Base-by-base conservation (phyloP, 495 filamentous ascomycete genomes). In the Neurospora terricola region DNA sequence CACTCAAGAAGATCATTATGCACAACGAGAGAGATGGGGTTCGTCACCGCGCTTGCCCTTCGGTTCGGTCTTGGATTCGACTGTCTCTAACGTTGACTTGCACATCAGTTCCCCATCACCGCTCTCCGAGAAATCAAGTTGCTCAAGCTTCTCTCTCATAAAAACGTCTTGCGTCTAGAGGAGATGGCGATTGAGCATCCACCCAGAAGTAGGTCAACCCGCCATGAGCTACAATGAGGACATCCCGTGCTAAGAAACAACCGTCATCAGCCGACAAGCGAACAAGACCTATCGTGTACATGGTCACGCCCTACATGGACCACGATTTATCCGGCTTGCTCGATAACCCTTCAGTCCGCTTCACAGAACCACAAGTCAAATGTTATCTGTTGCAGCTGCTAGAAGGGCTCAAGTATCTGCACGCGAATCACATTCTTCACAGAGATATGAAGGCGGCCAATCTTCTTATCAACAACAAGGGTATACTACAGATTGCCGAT, bases 391-490 rank as follows among this genome's bases (percentile, higher is more conserved):
- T 95, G 69, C 96, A 99, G 80, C 87, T 99, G 38, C 87, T 99
- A 18, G 91, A 97, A 77, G 96, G 96, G 9, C 85, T 96, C 14
- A 87, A 88, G 73, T 98, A 98, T 83, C 83, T 99, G 72, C 96
- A 99, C 82, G 92, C 90, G 79, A 95, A 89, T 76, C 89, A 91
- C 70, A 97, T 98, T 72, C 82, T 99, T 18, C 96, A 99, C 81
- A 90, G 96, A 80, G 96, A 99, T 77, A 98, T 99, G 96, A 99
- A 99, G 85, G 96, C 96, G 21, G 96, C 96, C 74, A 99, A 99
- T 80, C 87, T 99, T 2, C 88, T 99, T 68, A 98, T 99, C 81
- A 97, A 92, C 82, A 99, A 99, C 80, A 87, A 88, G 54, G 96
- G 96, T 16, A 91, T 97, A 72, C 88, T 99, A 68, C 94, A 97